Base-by-base conservation (phyloP, 2,329 filamentous ascomycete species). In the Allantophomopsis lycopodina region DNA sequence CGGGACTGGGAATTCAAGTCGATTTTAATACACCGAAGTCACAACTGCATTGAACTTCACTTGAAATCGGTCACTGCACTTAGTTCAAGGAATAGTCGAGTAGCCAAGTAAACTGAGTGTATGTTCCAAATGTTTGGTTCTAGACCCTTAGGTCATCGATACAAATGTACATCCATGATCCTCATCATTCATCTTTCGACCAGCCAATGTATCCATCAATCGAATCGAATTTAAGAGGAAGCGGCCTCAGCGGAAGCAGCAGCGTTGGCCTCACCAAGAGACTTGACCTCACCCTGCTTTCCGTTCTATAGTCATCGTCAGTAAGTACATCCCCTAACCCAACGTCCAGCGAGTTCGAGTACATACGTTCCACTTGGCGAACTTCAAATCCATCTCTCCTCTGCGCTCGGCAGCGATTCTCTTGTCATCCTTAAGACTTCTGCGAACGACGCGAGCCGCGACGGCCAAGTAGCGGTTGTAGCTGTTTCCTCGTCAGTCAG, bases 401-500 rank as follows among this genome's bases (percentile, higher is more conserved):
- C 91, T 79, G 60, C 85, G 81, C 76, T 96, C 91, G 49, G 88
- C 87, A 52, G 63, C 62, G 51, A 95, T 64, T 68, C 91, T 79
- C 71, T 87, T 82, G 43, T 91, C 85, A 60, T 98, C 91, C 76
- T 96, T 95, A 64, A 98, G 74, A 63, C 87, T 94, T 63, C 86
- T 83, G 70, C 93, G 91, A 63, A 98, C 84, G 60, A 85, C 83
- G 66, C 88, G 87, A 66, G 88, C 79, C 59, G 91, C 87, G 68
- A 98, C 77, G 60, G 88, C 79, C 62, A 98, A 80, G 80, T 95
- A 96, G 71, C 88, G 91, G 82, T 98, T 98, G 85, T 98, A 98
- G 71, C 91, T 98, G 63, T 60, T 50, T 47, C 39, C 56, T 64
- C 58, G 64, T 44, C 48, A 28, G 23, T 28, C 23, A 28, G 23